Conservation (phyloP, 208 protist species). For the Crithidia bombi region DNA sequence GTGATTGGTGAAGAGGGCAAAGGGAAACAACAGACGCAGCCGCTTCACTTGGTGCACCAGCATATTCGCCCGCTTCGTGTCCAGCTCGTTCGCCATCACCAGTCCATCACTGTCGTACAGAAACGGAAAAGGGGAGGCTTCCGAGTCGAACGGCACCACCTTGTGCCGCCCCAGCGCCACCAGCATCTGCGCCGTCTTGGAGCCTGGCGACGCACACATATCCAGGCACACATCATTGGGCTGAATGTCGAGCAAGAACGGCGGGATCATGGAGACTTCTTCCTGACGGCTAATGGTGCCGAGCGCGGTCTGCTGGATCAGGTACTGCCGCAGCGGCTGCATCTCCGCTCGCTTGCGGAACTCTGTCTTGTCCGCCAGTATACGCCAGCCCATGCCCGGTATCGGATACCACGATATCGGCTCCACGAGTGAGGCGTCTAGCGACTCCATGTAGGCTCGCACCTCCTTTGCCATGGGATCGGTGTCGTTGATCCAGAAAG, state of each 20-base stretch:
- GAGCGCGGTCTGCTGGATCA: conserved; percentile 81
- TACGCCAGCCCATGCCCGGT: conserved; percentile 77
- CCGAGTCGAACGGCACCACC: conserved; percentile 41
- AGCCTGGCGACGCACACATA: conserved; percentile 92
- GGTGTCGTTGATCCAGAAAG: conserved; percentile 88
- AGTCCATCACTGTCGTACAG: conserved; percentile 74
- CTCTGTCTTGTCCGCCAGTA: conserved; percentile 76
- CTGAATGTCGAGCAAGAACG: conserved; percentile 85
- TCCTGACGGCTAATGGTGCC: conserved; percentile 89
- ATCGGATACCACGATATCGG: conserved; percentile 88
- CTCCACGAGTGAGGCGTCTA: conserved; percentile 57
- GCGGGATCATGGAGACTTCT: conserved; percentile 85
- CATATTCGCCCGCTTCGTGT: conserved; percentile 87
- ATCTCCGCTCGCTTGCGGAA: conserved; percentile 80
- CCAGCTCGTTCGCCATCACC: conserved; percentile 89
- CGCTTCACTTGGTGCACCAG: conserved; percentile 89
- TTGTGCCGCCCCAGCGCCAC: conserved; percentile 83
- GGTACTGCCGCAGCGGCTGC: conserved; percentile 68
- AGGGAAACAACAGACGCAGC: conserved; percentile 83
- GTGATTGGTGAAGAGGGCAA: conserved; percentile 91
- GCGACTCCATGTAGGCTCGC: conserved; percentile 52
- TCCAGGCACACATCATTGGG: conserved; percentile 83
- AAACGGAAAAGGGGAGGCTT: conserved; percentile 80
- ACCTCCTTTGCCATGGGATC: conserved; percentile 70
- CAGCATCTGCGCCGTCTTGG: conserved; percentile 91